Percentiles rank a stretch among this genome's conserved stretches.
Conservation (phyloP, 2,329 filamentous ascomycete genomes). For the Talaromyces sp. region DNA sequence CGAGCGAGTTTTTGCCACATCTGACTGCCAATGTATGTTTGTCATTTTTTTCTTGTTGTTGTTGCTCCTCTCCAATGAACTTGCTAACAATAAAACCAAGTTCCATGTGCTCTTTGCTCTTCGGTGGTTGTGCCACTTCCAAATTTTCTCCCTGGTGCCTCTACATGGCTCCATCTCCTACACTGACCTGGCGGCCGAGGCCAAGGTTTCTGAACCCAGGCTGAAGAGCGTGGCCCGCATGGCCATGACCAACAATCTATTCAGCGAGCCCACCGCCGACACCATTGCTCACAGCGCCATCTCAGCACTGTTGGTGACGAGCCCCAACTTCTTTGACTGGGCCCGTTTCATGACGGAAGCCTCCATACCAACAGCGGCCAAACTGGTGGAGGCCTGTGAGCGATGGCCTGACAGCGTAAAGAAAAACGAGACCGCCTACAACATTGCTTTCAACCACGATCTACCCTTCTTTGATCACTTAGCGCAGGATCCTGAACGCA, state of each 20-base stretch:
- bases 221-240: conserved; percentile 44
- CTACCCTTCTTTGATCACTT: conserved; percentile 32
- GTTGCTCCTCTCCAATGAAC: neutral
- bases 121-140: conserved; percentile 26
- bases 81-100: conserved; percentile 6
- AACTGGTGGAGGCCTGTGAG: conserved; percentile 22
- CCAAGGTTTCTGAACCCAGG: conserved; percentile 19
- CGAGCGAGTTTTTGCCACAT: conserved; percentile 15
- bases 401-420: conserved; percentile 17
- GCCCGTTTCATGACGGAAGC: conserved; percentile 46
- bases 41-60: neutral
- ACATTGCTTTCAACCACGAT: conserved; percentile 24
- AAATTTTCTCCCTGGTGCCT: conserved; percentile 26
- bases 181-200: conserved; percentile 19
- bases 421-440: conserved; percentile 22
- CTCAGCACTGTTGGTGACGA: conserved; percentile 42
- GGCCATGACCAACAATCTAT: conserved; percentile 56
- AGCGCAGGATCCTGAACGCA: conserved; percentile 25
- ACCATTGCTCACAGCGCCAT: conserved; percentile 53
- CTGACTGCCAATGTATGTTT: conserved; percentile 9
- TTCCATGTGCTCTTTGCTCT: conserved; percentile 23
- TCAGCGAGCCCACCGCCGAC: conserved; percentile 49
- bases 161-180: conserved; percentile 20
- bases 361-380: conserved; percentile 14
- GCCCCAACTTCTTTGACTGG: conserved; percentile 41